Evolutionary conservation across 495 filamentous ascomycete species (phyloP), one percentile per base, ranked within the genome.

Genomic region (Trichoderma gamsii): DNA sequence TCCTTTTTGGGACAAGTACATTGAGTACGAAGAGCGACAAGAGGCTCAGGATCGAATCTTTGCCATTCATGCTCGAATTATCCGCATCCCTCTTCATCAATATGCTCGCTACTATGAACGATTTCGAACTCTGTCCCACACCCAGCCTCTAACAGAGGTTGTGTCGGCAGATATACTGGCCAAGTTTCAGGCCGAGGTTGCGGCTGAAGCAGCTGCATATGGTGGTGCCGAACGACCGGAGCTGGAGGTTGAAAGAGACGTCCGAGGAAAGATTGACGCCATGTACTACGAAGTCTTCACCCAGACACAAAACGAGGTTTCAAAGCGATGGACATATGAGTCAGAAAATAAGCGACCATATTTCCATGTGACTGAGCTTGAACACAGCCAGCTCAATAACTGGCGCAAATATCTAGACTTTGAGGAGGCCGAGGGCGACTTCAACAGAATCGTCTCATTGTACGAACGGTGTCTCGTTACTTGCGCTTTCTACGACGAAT

Each of bases 1-100:
- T 74, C 92, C 92, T 0, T 97, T 99, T 82, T 99, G 95, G 95
- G 96, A 98, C 73, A 98, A 97, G 78, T 99, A 97, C 72, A 85
- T 98, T 66, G 95, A 97, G 72, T 98, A 93, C 72, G 95, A 98
- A 73, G 92, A 97, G 73, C 87, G 93, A 11, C 80, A 94, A 63
- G 92, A 97, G 74, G 89, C 90, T 0, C 86, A 90, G 41, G 91
- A 96, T 69, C 91, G 88, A 74, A 92, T 98, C 65, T 94, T 97
- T 69, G 85, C 84, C 11, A 91, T 99, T 66, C 83, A 97, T 38
- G 85, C 85, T 63, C 91, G 96, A 44, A 85, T 98, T 59, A 90
- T 97, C 64, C 88, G 91, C 73, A 94, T 99, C 52, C 96, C 96
- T 1, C 92, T 97, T 89, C 93, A 99, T 74, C 93, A 97, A 76